Conservation (phyloP, 495 filamentous ascomycete species). For the Delitschia confertaspora region DNA sequence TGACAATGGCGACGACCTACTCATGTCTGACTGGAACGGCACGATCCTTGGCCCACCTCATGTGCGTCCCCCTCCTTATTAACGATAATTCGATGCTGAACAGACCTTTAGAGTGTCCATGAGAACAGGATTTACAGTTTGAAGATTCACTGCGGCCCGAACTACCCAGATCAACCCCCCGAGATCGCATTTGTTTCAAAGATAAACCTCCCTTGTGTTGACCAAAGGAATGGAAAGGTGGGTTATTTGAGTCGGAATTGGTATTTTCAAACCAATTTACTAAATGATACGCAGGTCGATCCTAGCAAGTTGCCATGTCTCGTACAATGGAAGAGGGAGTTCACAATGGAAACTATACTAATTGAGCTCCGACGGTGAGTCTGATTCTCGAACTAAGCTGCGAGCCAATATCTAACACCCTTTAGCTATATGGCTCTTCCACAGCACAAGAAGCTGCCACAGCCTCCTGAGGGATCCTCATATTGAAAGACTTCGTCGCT, state of each 20-base stretch:
- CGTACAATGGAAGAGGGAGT: slow-evolving; percentile 77
- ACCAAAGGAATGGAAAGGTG: slow-evolving; percentile 65
- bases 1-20: slow-evolving; percentile 85
- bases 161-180: slow-evolving; percentile 84
- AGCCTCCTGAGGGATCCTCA: slow-evolving; percentile 81
- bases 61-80: slow-evolving; percentile 45
- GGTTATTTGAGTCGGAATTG: slow-evolving; percentile 9
- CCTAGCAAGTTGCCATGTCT: slow-evolving; percentile 72
- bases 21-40: slow-evolving; percentile 98
- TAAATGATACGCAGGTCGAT: slow-evolving; percentile 57
- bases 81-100: background rate
- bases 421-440: slow-evolving; percentile 88
- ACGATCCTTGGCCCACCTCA: slow-evolving; percentile 96
- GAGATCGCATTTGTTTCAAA: slow-evolving; percentile 82
- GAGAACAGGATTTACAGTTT: slow-evolving; percentile 98
- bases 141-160: slow-evolving; percentile 87
- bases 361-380: slow-evolving; percentile 73
- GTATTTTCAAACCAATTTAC: slow-evolving; percentile 7
- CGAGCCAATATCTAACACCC: slow-evolving; percentile 16
- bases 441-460: slow-evolving; percentile 86
- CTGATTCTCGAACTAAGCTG: too few species aligned
- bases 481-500: too few species aligned
- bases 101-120: slow-evolving; percentile 63
- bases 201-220: slow-evolving; percentile 93
- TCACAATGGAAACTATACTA: slow-evolving; percentile 88